Conservation (phyloP, 202 grass and related monocot species). For the Zoysia matrella region DNA sequence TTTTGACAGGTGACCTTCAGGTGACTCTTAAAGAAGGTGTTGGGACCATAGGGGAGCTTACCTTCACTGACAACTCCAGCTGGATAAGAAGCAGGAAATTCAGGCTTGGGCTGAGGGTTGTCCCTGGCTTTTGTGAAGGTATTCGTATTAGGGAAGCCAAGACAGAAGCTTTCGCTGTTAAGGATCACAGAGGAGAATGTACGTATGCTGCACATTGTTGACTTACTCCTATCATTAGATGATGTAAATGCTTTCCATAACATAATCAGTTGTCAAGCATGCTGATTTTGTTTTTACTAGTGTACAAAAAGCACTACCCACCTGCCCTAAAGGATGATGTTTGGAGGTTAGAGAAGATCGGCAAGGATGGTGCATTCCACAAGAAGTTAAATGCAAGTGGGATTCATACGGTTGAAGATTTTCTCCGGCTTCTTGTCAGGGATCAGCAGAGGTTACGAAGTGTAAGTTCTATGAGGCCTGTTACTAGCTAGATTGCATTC, state of each 20-base stretch:
- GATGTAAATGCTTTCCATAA: no score
- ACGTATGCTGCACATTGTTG: no score
- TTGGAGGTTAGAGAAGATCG: slow-evolving; percentile 98
- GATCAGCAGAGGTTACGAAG: slow-evolving; percentile 79
- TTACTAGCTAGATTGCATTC: slow-evolving; percentile 40
- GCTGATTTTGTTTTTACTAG: no score
- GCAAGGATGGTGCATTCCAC: slow-evolving; percentile 96
- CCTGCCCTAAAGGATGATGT: slow-evolving; percentile 64
- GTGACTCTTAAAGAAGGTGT: no score
- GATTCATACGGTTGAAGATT: slow-evolving; percentile 90
- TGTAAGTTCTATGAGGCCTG: slow-evolving; percentile 60
- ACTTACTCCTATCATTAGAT: no score
- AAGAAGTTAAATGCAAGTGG: slow-evolving; percentile 74
- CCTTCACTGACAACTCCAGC: slow-evolving; percentile 88
- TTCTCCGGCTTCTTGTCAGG: slow-evolving; percentile 82
- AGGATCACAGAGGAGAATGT: no score
- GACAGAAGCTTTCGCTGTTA: no score
- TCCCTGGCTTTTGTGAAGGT: slow-evolving; percentile 62
- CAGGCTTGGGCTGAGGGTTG: slow-evolving; percentile 75
- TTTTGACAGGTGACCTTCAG: no score
- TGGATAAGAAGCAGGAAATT: slow-evolving; percentile 91
- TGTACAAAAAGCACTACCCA: no score
- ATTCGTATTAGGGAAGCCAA: slow-evolving; percentile 61
- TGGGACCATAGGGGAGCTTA: slow-evolving; percentile 68
- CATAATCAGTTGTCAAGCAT: no score